Percentiles rank a stretch among this genome's conserved stretches.
Conservation (phyloP, 768 basidiomycete genomes). For the Tricholomella constricta region DNA sequence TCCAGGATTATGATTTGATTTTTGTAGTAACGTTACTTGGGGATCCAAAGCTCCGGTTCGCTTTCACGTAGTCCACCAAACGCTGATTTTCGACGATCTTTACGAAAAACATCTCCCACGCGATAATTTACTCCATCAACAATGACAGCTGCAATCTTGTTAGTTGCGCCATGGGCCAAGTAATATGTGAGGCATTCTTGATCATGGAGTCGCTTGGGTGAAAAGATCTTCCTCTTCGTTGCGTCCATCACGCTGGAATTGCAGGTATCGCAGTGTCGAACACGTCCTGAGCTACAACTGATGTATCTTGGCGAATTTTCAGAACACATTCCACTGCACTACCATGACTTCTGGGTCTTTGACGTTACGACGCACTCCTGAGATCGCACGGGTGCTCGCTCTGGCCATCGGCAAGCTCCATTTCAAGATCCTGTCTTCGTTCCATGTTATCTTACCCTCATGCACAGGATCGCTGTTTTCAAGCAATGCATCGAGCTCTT, state of each 20-base stretch:
- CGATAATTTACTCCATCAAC: no score
- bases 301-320: constrained; percentile 89
- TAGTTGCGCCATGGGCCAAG: no score
- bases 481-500: constrained; percentile 87
- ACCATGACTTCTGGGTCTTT: constrained; percentile 88
- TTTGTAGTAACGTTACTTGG: background rate
- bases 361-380: constrained; percentile 77
- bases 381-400: constrained; percentile 83
- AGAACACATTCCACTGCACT: constrained; percentile 87
- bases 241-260: constrained; percentile 4
- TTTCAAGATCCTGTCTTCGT: background rate
- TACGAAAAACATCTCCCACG: no score
- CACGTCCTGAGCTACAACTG: background rate
- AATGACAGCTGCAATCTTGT: no score
- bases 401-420: constrained; percentile 70
- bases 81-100: background rate
- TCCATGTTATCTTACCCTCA: background rate
- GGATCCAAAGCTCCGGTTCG: constrained; percentile 8
- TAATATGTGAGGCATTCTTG: no score
- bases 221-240: constrained; percentile 86
- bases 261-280: no score
- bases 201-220: no score
- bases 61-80: constrained; percentile 11
- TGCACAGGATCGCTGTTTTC: constrained; percentile 79
- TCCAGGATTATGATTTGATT: no score